Evolutionary conservation across 2,329 filamentous ascomycete species (phyloP).

Genomic region (Cladosporium sp.): DNA sequence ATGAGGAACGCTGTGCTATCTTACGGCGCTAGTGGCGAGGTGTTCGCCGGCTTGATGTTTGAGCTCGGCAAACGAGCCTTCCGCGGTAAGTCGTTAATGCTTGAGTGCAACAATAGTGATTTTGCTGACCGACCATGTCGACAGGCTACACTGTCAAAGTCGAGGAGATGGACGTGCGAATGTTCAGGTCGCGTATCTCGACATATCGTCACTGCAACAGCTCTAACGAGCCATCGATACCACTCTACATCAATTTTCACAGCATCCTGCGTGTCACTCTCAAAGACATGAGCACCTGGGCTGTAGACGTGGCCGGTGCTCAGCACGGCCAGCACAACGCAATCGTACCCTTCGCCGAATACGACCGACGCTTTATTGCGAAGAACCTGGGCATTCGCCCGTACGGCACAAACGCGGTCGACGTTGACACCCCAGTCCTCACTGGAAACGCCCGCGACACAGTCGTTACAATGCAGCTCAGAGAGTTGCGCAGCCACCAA

Average conservation of each 20-base stretch:
- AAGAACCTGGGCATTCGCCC: not conserved
- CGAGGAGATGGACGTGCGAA: not conserved
- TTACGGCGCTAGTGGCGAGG: not conserved
- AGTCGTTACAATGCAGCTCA: not conserved
- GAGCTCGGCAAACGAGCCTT: not conserved
- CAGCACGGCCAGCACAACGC: conserved; percentile 26
- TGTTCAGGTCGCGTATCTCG: not conserved
- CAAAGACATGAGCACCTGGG: conserved; percentile 21
- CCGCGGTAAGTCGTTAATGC: not conserved
- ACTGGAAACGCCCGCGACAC: not conserved
- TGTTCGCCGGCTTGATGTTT: not conserved
- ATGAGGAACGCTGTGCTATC: not conserved
- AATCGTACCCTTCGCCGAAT: conserved; percentile 15
- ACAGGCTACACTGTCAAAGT: conserved; percentile 1
- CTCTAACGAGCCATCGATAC: not conserved
- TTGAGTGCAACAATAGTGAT: not conserved
- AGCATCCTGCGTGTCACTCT: conserved; percentile 19
- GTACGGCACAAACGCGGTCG: not conserved
- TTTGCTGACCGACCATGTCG: not conserved
- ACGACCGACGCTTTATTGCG: not conserved
- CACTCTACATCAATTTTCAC: conserved; percentile 1
- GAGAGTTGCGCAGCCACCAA: not conserved
- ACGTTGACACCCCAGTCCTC: not conserved
- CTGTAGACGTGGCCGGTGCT: conserved; percentile 25
- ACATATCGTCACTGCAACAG: not conserved